Percentiles rank a stretch among this genome's conserved stretches.
phyloP scores from a whole-genome alignment of 768 basidiomycete genomes.

The Russula earlei region DNA sequence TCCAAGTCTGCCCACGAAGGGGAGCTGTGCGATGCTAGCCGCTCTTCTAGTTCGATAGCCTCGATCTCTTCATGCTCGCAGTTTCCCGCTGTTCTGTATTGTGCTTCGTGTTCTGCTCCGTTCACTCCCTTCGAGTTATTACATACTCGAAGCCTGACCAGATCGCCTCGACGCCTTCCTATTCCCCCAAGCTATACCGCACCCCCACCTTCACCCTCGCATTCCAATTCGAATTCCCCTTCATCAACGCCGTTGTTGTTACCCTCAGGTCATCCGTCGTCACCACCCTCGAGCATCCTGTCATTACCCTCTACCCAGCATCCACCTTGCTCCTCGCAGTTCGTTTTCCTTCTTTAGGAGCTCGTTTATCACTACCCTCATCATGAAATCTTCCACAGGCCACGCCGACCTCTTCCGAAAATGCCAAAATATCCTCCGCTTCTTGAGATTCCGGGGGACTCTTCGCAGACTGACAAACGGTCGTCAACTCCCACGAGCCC shows the following conservation, averaged over 20 bases:
- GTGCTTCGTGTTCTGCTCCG: not conserved
- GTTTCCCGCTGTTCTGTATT: not conserved
- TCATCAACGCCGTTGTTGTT: not conserved
- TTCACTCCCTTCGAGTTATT: not conserved
- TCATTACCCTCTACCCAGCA: not conserved
- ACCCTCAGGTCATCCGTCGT: not conserved
- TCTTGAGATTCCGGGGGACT: not conserved
- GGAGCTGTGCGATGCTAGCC: not conserved
- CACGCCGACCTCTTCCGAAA: slow-evolving; percentile 7
- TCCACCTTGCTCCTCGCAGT: not conserved
- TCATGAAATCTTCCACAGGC: not conserved
- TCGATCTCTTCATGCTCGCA: not conserved
- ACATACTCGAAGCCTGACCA: not conserved
- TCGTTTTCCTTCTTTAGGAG: not conserved
- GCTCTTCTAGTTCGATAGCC: not conserved
- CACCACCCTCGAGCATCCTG: not conserved
- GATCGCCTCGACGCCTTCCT: slow-evolving; percentile 4
- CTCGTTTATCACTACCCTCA: not conserved
- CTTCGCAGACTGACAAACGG: not conserved
- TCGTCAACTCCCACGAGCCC: not conserved
- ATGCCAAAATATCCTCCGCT: not conserved
- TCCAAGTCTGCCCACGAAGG: not conserved
- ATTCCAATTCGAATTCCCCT: no score
- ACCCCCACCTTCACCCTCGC: not conserved
- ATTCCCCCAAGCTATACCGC: not conserved